phyloP scores from a whole-genome alignment of 2,329 filamentous ascomycete species.

The Clonostachys sp. region DNA sequence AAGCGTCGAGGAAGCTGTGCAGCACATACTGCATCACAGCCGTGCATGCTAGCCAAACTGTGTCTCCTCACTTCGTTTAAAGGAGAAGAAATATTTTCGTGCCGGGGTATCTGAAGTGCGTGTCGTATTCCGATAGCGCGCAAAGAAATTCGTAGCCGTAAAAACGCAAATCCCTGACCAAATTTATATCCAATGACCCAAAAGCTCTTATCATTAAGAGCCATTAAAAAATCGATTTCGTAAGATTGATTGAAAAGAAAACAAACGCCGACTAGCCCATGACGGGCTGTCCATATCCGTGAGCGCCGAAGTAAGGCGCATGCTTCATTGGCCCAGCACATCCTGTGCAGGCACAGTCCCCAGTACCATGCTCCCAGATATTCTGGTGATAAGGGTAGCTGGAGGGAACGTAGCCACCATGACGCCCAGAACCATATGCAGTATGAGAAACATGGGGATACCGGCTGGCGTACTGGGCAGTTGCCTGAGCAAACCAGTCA shows the following conservation, averaged over 20 bases:
- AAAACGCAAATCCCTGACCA: conserved; percentile 16
- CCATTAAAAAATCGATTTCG: conserved; percentile 10
- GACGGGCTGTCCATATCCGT: conserved; percentile 49
- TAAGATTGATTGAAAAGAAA: conserved; percentile 5
- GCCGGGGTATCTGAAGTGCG: conserved; percentile 32
- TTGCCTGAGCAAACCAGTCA: conserved; percentile 48
- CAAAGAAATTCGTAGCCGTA: conserved; percentile 25
- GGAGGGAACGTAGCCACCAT: conserved; percentile 26
- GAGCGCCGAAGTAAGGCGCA: conserved; percentile 39
- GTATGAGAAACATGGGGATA: conserved; percentile 39
- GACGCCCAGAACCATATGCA: conserved; percentile 33
- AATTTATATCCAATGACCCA: conserved; percentile 14
- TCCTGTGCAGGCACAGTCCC: conserved; percentile 43
- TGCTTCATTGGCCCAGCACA: conserved; percentile 42
- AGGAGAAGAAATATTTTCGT: conserved; percentile 25
- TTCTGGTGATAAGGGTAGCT: conserved; percentile 39
- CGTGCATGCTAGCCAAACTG: too few relatives aligned
- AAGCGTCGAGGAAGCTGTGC: too few relatives aligned
- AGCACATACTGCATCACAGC: too few relatives aligned
- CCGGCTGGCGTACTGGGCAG: conserved; percentile 34
- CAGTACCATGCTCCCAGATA: conserved; percentile 45
- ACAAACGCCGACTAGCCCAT: conserved; percentile 36
- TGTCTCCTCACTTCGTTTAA: too few relatives aligned
- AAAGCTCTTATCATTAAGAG: conserved; percentile 2
- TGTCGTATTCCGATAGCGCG: conserved; percentile 22